Percentiles rank a stretch among this genome's conserved stretches.
Evolutionary conservation across 495 filamentous ascomycete genomes (phyloP).

Genomic region (Aspergillus incahuasiensis): DNA sequence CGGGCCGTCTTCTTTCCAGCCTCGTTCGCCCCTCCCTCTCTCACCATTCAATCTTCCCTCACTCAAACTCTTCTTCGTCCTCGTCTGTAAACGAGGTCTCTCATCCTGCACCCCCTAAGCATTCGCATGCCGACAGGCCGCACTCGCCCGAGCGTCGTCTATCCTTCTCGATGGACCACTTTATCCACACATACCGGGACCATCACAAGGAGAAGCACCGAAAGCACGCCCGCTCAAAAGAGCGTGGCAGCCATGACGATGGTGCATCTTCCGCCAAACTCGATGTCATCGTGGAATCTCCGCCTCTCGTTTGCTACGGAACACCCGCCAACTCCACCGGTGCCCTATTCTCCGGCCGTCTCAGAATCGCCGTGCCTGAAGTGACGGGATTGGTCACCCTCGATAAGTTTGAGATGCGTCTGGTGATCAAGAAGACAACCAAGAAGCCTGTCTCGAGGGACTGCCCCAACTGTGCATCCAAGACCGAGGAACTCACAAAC

Average conservation of each 20-base stretch:
- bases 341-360: slow-evolving; percentile 80
- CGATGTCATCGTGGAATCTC: slow-evolving; percentile 79
- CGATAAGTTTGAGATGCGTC: slow-evolving; percentile 61
- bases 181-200: slow-evolving; percentile 44
- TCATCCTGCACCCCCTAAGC: slow-evolving; percentile 20
- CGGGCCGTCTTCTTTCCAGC: slow-evolving; percentile 44
- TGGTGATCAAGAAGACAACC: slow-evolving; percentile 62
- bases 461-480: slow-evolving; percentile 69
- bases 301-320: slow-evolving; percentile 82
- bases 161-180: slow-evolving; percentile 41
- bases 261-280: slow-evolving; percentile 50
- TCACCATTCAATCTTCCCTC: slow-evolving; percentile 35
- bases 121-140: slow-evolving; percentile 27
- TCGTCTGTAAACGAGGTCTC: slow-evolving; percentile 36
- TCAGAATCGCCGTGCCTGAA: slow-evolving; percentile 67
- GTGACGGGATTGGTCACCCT: slow-evolving; percentile 52
- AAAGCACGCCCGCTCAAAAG: slow-evolving; percentile 39
- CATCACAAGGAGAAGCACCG: slow-evolving; percentile 44
- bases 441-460: slow-evolving; percentile 74
- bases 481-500: slow-evolving; percentile 63
- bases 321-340: slow-evolving; percentile 70
- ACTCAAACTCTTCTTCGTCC: slow-evolving; percentile 39
- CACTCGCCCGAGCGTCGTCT: slow-evolving; percentile 42
- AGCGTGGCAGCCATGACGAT: slow-evolving; percentile 27
- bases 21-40: slow-evolving; percentile 40